Evolutionary conservation across 2,329 filamentous ascomycete genomes (phyloP).

Genomic region (Westerdykella sp.): DNA sequence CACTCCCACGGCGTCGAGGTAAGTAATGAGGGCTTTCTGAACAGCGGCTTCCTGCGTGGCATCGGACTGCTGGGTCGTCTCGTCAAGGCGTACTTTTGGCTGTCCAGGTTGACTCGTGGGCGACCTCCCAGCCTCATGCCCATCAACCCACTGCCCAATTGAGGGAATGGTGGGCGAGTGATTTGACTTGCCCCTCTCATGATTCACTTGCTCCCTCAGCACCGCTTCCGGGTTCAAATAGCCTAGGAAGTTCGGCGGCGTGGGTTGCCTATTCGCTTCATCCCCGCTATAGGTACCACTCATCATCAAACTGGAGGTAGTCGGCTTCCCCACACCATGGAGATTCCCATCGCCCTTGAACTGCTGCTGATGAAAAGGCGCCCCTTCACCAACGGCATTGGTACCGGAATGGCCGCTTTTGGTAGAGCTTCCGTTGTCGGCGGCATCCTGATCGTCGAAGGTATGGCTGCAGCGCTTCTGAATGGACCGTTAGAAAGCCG

Average conservation of each 20-base stretch:
- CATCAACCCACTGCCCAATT: slow-evolving; percentile 35
- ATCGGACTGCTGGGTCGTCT: slow-evolving; percentile 25
- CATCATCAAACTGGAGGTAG: too few relatives aligned
- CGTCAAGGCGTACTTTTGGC: slow-evolving; percentile 19
- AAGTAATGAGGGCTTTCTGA: slow-evolving; percentile 30
- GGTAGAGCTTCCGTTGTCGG: slow-evolving; percentile 32
- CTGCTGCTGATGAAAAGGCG: too few relatives aligned
- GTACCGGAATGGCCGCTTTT: slow-evolving; percentile 30
- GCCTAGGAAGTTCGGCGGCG: slow-evolving; percentile 40
- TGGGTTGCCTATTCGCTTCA: slow-evolving; percentile 13
- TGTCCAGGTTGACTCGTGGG: slow-evolving; percentile 19
- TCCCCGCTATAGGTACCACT: neutral
- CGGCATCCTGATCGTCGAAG: slow-evolving; percentile 31
- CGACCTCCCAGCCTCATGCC: slow-evolving; percentile 18
- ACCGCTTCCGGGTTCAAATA: slow-evolving; percentile 45
- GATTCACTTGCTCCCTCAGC: slow-evolving; percentile 38
- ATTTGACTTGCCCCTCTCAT: slow-evolving; percentile 23
- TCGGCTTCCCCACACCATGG: too few relatives aligned
- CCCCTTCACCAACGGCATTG: neutral
- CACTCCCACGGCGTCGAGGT: slow-evolving; percentile 35
- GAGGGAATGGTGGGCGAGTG: slow-evolving; percentile 25
- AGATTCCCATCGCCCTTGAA: too few relatives aligned
- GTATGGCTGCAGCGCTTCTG: slow-evolving; percentile 41
- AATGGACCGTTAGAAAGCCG: slow-evolving; percentile 15
- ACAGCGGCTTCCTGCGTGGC: slow-evolving; percentile 26